Percentiles rank a stretch among this genome's conserved stretches.
Conservation (phyloP, 768 basidiomycete species). For the Tulasnella sp. region DNA sequence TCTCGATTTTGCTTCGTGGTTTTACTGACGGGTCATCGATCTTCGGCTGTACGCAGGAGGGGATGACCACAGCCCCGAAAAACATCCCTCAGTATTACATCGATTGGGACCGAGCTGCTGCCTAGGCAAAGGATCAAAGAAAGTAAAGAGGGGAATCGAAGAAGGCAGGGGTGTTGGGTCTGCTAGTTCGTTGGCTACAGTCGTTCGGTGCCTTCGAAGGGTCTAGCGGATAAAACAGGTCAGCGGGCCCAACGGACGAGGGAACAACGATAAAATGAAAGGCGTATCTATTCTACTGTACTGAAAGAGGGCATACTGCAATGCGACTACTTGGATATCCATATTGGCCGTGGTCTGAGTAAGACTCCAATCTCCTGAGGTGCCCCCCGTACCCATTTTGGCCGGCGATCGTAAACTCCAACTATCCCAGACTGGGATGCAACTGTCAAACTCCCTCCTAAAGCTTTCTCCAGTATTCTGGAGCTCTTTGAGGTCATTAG, state of each 20-base stretch:
- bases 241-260: not conserved
- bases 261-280: not conserved
- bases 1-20: not conserved
- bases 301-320: not conserved
- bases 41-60: not conserved
- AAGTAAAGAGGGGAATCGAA: not conserved
- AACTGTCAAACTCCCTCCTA: not conserved
- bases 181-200: not conserved
- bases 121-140: not conserved
- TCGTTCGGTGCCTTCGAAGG: not conserved
- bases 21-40: not conserved
- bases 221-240: not conserved
- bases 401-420: not conserved
- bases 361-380: not conserved
- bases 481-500: not conserved
- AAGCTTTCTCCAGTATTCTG: not conserved
- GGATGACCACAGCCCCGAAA: not conserved
- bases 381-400: not conserved
- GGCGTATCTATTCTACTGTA: not conserved
- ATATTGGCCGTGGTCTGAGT: not conserved
- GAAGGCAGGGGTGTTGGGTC: not conserved
- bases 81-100: slow-evolving; percentile 3
- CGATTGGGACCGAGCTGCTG: not conserved
- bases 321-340: not conserved
- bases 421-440: not conserved